A percentile compares a stretch with the other conserved stretches of the same genome.
Conservation (phyloP, 352 stramenopile species). For the Phytophthora pinifolia region DNA sequence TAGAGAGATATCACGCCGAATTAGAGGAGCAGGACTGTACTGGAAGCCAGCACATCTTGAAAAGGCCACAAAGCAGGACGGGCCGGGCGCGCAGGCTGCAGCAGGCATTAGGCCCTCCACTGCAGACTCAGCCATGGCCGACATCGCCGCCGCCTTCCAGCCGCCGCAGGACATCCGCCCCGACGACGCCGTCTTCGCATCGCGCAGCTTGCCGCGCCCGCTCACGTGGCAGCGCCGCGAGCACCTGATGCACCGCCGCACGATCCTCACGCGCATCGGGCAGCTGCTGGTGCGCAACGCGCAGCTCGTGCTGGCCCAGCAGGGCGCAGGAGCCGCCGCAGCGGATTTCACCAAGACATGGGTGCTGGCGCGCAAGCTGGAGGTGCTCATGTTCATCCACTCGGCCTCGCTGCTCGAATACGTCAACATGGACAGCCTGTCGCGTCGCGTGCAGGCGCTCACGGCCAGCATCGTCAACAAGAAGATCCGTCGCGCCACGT, state of each 20-base stretch:
- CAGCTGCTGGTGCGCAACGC: constrained; percentile 64
- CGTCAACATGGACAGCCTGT: constrained; percentile 74
- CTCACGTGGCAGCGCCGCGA: constrained; percentile 83
- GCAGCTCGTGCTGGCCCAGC: constrained; percentile 38
- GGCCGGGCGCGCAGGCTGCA: not conserved
- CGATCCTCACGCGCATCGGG: constrained; percentile 67
- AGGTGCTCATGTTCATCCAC: constrained; percentile 84
- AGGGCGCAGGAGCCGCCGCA: constrained; percentile 1
- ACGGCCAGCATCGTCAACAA: constrained; percentile 85
- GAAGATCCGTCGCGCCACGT: constrained; percentile 66
- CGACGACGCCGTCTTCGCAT: constrained; percentile 76
- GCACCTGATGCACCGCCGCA: constrained; percentile 65
- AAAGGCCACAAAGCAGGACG: constrained; percentile 16
- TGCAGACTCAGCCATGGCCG: constrained; percentile 14
- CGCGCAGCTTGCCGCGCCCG: constrained; percentile 63
- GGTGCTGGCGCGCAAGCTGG: constrained; percentile 77
- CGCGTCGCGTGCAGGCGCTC: constrained; percentile 76
- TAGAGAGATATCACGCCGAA: no score
- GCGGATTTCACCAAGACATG: constrained; percentile 51
- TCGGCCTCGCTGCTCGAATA: constrained; percentile 83
- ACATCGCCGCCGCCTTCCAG: constrained; percentile 34
- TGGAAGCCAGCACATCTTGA: constrained; percentile 9
- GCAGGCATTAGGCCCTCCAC: not conserved
- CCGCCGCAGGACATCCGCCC: constrained; percentile 64
- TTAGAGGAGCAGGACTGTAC: no score